Percentiles rank a stretch among this genome's conserved stretches.
Evolutionary conservation across 2,329 filamentous ascomycete species (phyloP).

Genomic region (Aurifilum marmelostoma): DNA sequence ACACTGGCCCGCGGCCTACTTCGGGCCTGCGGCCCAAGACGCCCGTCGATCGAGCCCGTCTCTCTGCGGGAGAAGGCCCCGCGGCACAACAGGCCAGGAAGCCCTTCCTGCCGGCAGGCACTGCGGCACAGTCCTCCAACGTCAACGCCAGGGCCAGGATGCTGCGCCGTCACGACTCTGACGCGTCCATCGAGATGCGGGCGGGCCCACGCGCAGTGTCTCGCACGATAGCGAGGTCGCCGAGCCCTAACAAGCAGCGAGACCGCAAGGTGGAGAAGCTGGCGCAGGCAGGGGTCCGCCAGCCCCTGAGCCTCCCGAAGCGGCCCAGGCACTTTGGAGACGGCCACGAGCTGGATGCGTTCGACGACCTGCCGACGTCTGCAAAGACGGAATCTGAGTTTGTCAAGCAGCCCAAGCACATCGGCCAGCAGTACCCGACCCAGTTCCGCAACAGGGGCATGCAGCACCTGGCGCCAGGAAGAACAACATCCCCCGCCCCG

Average conservation of each 20-base stretch:
- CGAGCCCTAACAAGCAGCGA: conserved; percentile 56
- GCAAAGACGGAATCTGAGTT: conserved; percentile 79
- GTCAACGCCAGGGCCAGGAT: conserved; percentile 69
- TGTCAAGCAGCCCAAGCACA: conserved; percentile 71
- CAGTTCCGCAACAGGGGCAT: conserved; percentile 59
- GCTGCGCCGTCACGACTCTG: conserved; percentile 82
- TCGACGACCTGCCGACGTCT: conserved; percentile 94
- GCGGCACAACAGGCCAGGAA: conserved; percentile 56
- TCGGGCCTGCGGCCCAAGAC: conserved; percentile 68
- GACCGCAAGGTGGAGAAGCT: conserved; percentile 46
- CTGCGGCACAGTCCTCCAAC: conserved; percentile 68
- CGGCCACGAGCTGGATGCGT: conserved; percentile 87
- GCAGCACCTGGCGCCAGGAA: conserved; percentile 58
- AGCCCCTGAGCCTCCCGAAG: conserved; percentile 74
- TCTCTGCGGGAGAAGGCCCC: conserved; percentile 51
- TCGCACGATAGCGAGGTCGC: conserved; percentile 61
- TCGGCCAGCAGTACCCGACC: conserved; percentile 64
- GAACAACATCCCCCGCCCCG: conserved; percentile 57
- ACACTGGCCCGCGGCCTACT: conserved; percentile 51
- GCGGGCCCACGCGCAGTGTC: conserved; percentile 62
- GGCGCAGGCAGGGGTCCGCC: conserved; percentile 55
- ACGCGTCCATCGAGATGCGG: conserved; percentile 63
- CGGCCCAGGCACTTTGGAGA: conserved; percentile 80
- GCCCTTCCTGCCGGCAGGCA: conserved; percentile 81
- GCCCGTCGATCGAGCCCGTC: conserved; percentile 65